Evolutionary conservation across 306 rosid species (phyloP).

Genomic region (Ziziphus jujuba): DNA sequence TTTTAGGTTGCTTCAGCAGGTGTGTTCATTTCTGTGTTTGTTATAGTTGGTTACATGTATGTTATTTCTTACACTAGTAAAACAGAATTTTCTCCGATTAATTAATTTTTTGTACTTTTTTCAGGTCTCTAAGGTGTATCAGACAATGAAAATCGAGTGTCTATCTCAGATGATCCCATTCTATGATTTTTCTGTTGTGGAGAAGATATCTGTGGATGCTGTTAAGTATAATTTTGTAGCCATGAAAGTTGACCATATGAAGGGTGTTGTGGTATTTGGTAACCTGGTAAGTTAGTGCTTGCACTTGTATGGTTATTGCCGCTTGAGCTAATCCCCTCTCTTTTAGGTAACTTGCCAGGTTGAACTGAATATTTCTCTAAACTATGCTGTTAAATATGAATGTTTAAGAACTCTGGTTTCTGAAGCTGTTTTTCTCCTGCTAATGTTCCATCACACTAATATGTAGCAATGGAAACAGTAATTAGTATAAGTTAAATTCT

Average conservation of each 20-base stretch:
- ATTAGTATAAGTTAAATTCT: no score
- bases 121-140: conserved; percentile 88
- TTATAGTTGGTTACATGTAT: not conserved
- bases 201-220: conserved; percentile 93
- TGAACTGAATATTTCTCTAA: not conserved
- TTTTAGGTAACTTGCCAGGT: not conserved
- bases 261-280: conserved; percentile 55
- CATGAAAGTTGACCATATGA: conserved; percentile 89
- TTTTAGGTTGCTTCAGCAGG: conserved; percentile 97
- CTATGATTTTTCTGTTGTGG: conserved; percentile 70
- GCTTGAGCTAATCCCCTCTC: not conserved
- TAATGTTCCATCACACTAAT: no score
- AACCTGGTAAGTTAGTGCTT: conserved; percentile 37
- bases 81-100: not conserved
- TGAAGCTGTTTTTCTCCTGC: not conserved
- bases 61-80: not conserved
- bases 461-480: no score
- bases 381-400: not conserved
- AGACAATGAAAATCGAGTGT: conserved; percentile 76
- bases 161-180: conserved; percentile 81
- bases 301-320: not conserved
- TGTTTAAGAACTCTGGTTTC: not conserved
- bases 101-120: conserved; percentile 4
- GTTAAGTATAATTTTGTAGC: conserved; percentile 82
- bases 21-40: conserved; percentile 21